These are phyloP conservation scores for Cryptosporidium tyzzeri DNA, from an alignment of 169 alveolate genomes.

Conservation along the genomic window DNA sequence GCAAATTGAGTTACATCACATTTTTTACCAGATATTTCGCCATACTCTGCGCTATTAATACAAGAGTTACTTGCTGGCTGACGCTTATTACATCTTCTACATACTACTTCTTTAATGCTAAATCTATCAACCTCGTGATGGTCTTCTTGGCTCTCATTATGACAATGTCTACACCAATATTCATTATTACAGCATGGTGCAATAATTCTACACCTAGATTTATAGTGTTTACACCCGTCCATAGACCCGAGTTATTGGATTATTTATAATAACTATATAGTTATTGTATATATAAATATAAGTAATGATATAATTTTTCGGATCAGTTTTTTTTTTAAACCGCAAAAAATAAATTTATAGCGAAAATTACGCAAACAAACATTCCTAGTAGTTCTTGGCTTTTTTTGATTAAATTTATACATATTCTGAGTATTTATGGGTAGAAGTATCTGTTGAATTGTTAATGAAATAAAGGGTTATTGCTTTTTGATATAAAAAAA, in stretches of 20 bases:
- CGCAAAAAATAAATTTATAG: neutral
- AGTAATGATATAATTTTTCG: neutral
- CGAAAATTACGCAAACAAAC: neutral
- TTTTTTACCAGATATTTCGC: neutral
- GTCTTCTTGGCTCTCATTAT: conserved; percentile 76
- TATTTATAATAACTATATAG: too few species aligned
- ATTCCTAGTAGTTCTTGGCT: neutral
- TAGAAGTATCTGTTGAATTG: neutral
- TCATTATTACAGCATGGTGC: conserved; percentile 74
- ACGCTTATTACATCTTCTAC: conserved; percentile 73
- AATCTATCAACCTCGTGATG: conserved; percentile 79
- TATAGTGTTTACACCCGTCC: conserved; percentile 76
- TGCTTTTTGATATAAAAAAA: neutral
- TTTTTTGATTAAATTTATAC: neutral
- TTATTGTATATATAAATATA: neutral
- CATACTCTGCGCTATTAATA: neutral
- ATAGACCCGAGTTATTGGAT: neutral
- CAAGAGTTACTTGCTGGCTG: conserved; percentile 75
- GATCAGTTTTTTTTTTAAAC: neutral
- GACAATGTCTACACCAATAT: conserved; percentile 83
- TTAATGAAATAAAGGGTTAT: neutral
- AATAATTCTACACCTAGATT: conserved; percentile 41
- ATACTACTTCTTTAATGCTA: conserved; percentile 76
- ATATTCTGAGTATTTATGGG: neutral
- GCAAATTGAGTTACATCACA: conserved; percentile 75